Evolutionary conservation across 2,329 filamentous ascomycete genomes (phyloP), one percentile per base, ranked within the genome.

Genomic region (Fusarium camptoceras): DNA sequence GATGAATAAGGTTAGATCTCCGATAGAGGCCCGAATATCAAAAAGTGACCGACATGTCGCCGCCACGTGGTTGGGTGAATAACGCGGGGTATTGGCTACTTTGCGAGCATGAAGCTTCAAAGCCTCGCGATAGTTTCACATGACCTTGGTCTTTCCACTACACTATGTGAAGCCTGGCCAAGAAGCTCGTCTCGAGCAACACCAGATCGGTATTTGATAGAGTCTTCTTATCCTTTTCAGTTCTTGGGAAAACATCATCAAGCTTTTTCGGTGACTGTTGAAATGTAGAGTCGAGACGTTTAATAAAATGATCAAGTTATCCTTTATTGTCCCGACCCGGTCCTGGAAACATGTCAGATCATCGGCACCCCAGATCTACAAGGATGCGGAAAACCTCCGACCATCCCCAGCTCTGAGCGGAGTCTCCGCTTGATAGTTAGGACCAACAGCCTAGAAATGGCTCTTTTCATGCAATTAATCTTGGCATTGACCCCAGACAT

Each of bases 11-110:
- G 62, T 42, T 65, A 64, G 47, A 44, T 48, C 34, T 31, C 53
- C 62, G 62, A 46, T 11, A 48, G 59, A 65, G 62, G 63, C 42
- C 60, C 63, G 63, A 66, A 54, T 59, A 25, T 47, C 12, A 6
- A 12, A 59, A 22, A 54, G 31, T 22, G 18, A 8, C 63, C 54
- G 63, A 66, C 46, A 66, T 66, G 54, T 59, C 53, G 37, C 63
- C 63, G 63, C 24, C 47, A 42, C 31, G 31, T 59, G 28, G 34
- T 49, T 66, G 31, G 37, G 43, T 34, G 43, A 11, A 25, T 24
- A 34, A 49, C 25, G 59, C 54, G 63, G 63, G 54, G 59, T 37
- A 51, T 20, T 25, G 24, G 31, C n/a, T 4, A 31, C 20, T 15
- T 34, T 18, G 20, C 37, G 27, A 12, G 9, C 4, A 27, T 14